Evolutionary conservation across 768 basidiomycete genomes (phyloP), one percentile per base, ranked within the genome.

Genomic region (Lepiota venenata): DNA sequence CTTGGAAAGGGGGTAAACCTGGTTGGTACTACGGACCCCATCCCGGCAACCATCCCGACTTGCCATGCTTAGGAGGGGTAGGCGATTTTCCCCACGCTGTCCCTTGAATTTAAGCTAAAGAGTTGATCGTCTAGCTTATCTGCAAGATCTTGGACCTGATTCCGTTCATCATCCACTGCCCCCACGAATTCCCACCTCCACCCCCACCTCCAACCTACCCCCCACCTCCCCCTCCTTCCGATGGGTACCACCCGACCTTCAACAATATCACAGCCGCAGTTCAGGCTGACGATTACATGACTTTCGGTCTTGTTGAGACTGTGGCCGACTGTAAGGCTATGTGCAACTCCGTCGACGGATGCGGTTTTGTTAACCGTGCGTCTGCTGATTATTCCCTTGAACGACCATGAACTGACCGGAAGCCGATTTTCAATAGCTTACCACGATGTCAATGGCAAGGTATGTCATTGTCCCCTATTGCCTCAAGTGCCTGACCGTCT

Each of bases 1-100:
- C 74, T 15, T 75, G 76, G 74, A 50, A 58, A 22, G 65, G 62
- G 6, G 43, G 60, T 35, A 54, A 68, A 39, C 74, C 76, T 40
- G 76, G 74, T 25, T 77, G 76, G 76, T 76, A 75, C 64, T 73
- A 66, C 27, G 76, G 76, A 2, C 56, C 60, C 37, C 60, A 67
- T 45, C 66, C 69, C 1, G 35, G 61, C 12, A 59, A 61, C 12
- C 68, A 64, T 55, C 65, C 65, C 4, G 56, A 63, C 3, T 50
- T 71, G 39, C 57, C 67, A 36, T 71, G 69, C 61, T 66, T 74
- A 38, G 44, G 56, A 38, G 71, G 70, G 29, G 71, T 72, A 52
- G 47, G 68, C 60, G 3, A 5, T 35, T 36, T 20, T 22, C 1
- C 15, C 36, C 20, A 18, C 16, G 12, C 45, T 16, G 39, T 32